Conservation (phyloP, 805 yeast species). For the Cyberlindnera veronae region DNA sequence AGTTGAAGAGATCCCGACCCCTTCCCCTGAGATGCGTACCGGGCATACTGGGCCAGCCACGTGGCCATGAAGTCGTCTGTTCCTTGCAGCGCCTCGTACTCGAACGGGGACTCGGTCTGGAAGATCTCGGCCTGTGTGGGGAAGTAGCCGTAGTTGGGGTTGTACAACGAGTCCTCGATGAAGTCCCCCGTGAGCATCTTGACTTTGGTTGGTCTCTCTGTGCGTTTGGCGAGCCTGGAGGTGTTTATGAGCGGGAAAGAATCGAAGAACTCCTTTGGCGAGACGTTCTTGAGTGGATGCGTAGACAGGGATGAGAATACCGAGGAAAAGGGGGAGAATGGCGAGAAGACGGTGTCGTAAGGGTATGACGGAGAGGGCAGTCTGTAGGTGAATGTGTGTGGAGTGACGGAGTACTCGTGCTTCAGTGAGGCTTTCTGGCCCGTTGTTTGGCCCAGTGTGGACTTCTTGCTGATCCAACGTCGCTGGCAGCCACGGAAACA, state of each 20-base stretch:
- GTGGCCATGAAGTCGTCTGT: slow-evolving; percentile 66
- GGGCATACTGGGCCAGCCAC: slow-evolving; percentile 62
- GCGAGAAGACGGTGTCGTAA: slow-evolving; percentile 9
- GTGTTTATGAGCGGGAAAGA: slow-evolving; percentile 19
- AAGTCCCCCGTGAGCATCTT: slow-evolving; percentile 78
- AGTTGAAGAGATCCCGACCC: slow-evolving; percentile 45
- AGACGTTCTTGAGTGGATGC: slow-evolving; percentile 16
- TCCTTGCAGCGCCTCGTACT: slow-evolving; percentile 52
- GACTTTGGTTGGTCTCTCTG: slow-evolving; percentile 51
- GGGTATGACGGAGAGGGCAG: slow-evolving; percentile 20
- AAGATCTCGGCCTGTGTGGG: slow-evolving; percentile 75
- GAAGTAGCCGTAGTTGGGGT: slow-evolving; percentile 80
- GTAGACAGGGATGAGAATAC: slow-evolving; percentile 17
- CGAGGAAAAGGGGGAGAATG: slow-evolving; percentile 14
- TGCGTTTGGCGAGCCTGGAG: slow-evolving; percentile 25
- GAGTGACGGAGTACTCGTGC: slow-evolving; percentile 24
- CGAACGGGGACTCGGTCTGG: slow-evolving; percentile 61
- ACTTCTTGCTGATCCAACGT: no score
- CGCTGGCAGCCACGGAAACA: slow-evolving; percentile 1
- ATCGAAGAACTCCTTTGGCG: slow-evolving; percentile 21
- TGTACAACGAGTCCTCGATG: slow-evolving; percentile 80
- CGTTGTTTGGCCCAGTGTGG: neutral
- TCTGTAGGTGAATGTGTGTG: slow-evolving; percentile 20
- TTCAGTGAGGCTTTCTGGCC: neutral
- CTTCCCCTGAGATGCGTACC: slow-evolving; percentile 47